These are phyloP conservation scores for Alternaria atra DNA, from an alignment of 2,329 filamentous ascomycete genomes.

Conservation along the genomic window DNA sequence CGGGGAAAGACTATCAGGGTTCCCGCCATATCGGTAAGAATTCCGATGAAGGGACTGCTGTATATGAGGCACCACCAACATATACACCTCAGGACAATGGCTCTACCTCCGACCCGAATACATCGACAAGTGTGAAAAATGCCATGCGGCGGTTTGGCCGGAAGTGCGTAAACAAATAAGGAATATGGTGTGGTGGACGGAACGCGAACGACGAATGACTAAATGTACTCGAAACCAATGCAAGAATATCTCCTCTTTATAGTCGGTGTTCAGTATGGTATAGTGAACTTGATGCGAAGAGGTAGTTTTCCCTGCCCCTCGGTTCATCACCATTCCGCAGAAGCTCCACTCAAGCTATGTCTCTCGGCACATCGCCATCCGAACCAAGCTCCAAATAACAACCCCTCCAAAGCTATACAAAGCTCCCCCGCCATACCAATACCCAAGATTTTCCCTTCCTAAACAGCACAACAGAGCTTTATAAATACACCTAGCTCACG, in stretches of 20 bases:
- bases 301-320: background rate
- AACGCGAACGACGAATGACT: constrained; percentile 3
- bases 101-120: constrained; percentile 68
- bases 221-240: constrained; percentile 6
- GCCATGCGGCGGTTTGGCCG: constrained; percentile 78
- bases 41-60: background rate
- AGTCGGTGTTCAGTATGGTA: background rate
- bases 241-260: constrained; percentile 9
- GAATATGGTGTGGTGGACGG: background rate
- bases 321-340: background rate
- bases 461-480: background rate
- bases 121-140: constrained; percentile 37
- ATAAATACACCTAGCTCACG: background rate
- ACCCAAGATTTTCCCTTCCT: background rate
- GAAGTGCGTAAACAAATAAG: constrained; percentile 76
- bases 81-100: constrained; percentile 66
- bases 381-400: background rate
- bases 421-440: background rate
- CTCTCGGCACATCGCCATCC: background rate
- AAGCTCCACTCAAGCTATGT: background rate
- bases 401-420: constrained; percentile 5
- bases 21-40: background rate
- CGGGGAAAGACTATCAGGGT: background rate
- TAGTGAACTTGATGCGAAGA: background rate
- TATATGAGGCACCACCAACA: background rate